A percentile compares a stretch with the other conserved stretches of the same genome.
These are phyloP conservation scores for Syncephalis plumigaleata DNA, from an alignment of 371 early-diverging fungal species.

Conservation along the genomic window DNA sequence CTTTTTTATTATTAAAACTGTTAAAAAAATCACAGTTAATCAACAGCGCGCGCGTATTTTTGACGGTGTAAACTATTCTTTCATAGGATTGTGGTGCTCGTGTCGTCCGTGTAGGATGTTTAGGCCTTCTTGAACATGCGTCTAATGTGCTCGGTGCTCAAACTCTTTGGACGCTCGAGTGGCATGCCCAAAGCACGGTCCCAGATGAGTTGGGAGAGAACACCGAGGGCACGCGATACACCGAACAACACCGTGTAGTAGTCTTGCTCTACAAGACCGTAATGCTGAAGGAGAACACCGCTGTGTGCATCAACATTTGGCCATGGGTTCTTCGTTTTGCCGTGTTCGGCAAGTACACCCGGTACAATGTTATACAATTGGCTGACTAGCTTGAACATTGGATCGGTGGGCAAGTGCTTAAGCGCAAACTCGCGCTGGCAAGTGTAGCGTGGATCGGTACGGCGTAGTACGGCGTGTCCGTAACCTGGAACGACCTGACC, in stretches of 20 bases:
- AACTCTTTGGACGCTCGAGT: slow-evolving; percentile 90
- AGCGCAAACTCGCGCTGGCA: slow-evolving; percentile 97
- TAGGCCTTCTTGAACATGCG: too few relatives aligned
- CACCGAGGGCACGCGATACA: slow-evolving; percentile 94
- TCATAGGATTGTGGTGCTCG: too few relatives aligned
- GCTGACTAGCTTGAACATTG: slow-evolving; percentile 89
- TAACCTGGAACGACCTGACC: slow-evolving; percentile 97
- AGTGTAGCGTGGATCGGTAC: slow-evolving; percentile 91
- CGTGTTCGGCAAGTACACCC: slow-evolving; percentile 92
- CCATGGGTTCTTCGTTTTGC: slow-evolving; percentile 99
- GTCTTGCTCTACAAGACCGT: slow-evolving; percentile 92
- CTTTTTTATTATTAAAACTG: too few relatives aligned
- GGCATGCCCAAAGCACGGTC: slow-evolving; percentile 91
- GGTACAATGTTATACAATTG: slow-evolving; percentile 95
- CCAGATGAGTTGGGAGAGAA: slow-evolving; percentile 87
- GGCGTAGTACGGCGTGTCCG: slow-evolving; percentile 97
- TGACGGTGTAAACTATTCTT: too few relatives aligned
- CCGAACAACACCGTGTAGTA: slow-evolving; percentile 98
- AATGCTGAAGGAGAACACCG: slow-evolving; percentile 93
- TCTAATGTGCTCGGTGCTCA: slow-evolving; percentile 60
- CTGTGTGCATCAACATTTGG: slow-evolving; percentile 99
- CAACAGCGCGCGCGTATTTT: too few relatives aligned
- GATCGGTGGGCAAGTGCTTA: slow-evolving; percentile 93
- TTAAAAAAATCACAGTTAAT: too few relatives aligned
- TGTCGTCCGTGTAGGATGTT: too few relatives aligned